Base-by-base conservation (phyloP, 2,329 filamentous ascomycete genomes). In the Coleophoma eucalyptorum region DNA sequence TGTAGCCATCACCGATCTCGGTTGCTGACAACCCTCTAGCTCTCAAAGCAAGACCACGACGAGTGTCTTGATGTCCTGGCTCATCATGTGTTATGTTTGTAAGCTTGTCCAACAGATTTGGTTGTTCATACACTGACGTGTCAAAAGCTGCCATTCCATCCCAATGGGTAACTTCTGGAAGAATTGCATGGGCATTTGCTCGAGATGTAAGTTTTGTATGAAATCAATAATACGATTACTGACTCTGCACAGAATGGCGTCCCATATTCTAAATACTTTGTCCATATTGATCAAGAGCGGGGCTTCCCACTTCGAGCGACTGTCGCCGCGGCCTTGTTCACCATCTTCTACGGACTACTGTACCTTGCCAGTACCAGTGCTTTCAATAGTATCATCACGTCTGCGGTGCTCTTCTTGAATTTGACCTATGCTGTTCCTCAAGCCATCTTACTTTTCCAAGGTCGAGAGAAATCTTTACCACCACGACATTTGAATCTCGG, bases 301-400 rank as follows among this genome's bases (percentile, higher is more conserved):
- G 15, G 46, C 13, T 43, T 54, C 31, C 46, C 52, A 10, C 26
- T 49, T 32, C 46, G 42, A 19, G 34, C 49, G 26, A 48, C 49
- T 16, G 83, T 86, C 0, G 65, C 74, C 0, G 79, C 91, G 4
- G 51, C 32, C n/a, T n/a, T 44, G 6, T 50, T 53, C 19, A 37
- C 46, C 65, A 86, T 81, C 58, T 69, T 90, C 11, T 76, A 91
- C 1, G 87, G 87, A 0, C 74, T 89, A 55, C 89, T 91, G 67
- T 90, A 88, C 71, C 89, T 91, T 56, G 87, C 87, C 16, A 87
- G 83, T 2, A 78, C 79, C 0, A 86, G 87, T 0, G 87, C 87
- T 0, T 91, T 91, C 72, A 86, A 85, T 72, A 84, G 81, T 13
- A 90, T 90, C 67, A 90, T 87, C 0, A 86, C 87, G 32, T 85